Percentiles rank a stretch among this genome's conserved stretches.
Conservation (phyloP, 78 protist genomes). For the Andalucia godoyi region DNA sequence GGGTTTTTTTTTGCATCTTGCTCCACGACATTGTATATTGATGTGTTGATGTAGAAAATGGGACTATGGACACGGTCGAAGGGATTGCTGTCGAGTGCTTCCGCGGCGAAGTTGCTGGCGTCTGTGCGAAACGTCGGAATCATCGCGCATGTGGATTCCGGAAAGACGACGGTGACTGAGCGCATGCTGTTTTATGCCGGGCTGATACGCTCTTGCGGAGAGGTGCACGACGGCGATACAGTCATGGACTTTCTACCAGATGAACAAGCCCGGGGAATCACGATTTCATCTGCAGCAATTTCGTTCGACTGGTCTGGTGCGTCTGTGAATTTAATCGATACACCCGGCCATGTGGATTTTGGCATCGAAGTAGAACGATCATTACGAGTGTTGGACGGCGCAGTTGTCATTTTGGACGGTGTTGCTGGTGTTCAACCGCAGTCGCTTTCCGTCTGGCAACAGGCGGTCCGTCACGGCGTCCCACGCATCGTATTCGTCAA, state of each 20-base stretch:
- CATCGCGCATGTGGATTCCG: constrained; percentile 92
- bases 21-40: too few relatives aligned
- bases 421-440: constrained; percentile 87
- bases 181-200: constrained; percentile 81
- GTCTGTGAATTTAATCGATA: constrained; percentile 40
- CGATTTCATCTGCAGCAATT: constrained; percentile 73
- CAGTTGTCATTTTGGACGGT: constrained; percentile 74
- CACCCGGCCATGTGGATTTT: constrained; percentile 97
- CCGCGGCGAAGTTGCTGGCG: neutral
- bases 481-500: constrained; percentile 79
- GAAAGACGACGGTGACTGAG: constrained; percentile 87
- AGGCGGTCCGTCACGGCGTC: constrained; percentile 32
- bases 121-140: constrained; percentile 80
- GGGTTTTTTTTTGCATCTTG: too few relatives aligned
- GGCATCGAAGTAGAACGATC: constrained; percentile 81
- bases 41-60: too few relatives aligned
- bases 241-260: constrained; percentile 70
- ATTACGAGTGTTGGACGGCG: constrained; percentile 72
- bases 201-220: constrained; percentile 14
- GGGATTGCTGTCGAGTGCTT: neutral
- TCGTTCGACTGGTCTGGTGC: constrained; percentile 56
- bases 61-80: too few relatives aligned
- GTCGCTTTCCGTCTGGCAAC: constrained; percentile 61
- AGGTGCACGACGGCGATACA: constrained; percentile 83
- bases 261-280: constrained; percentile 88